A percentile compares a stretch with the other conserved stretches of the same genome.
These are phyloP conservation scores for sorghum (Sorghum bicolor) DNA, from an alignment of 176 grass and related monocot genomes.

Conservation along the genomic window Sorghum_bicolor_NCBIv3 NC_012871.2:60729001-60729500, in stretches of 20 bases:
- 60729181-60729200: conserved; percentile 52
- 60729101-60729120: conserved; percentile 38
- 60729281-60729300: conserved; percentile 26
- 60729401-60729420: conserved; percentile 46
- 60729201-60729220: conserved; percentile 60
- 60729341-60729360: conserved; percentile 20
- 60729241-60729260: conserved; percentile 40
- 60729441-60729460: conserved; percentile 58
- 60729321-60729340: conserved; percentile 1
- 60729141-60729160: conserved; percentile 53
- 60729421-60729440: conserved; percentile 52
- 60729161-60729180: conserved; percentile 47
- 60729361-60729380: conserved; percentile 20
- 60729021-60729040: no score
- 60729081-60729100: no score
- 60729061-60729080: no score
- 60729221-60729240: conserved; percentile 40
- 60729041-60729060: no score
- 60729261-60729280: conserved; percentile 52
- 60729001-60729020: no score
- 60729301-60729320: conserved; percentile 29
- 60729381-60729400: conserved; percentile 21
- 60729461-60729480: conserved; percentile 24
- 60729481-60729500: conserved; percentile 26
- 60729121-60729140: conserved; percentile 81